These are phyloP conservation scores for Spongiforma sp. DNA, from an alignment of 1,284 basidiomycete genomes.

Conservation along the genomic window DNA sequence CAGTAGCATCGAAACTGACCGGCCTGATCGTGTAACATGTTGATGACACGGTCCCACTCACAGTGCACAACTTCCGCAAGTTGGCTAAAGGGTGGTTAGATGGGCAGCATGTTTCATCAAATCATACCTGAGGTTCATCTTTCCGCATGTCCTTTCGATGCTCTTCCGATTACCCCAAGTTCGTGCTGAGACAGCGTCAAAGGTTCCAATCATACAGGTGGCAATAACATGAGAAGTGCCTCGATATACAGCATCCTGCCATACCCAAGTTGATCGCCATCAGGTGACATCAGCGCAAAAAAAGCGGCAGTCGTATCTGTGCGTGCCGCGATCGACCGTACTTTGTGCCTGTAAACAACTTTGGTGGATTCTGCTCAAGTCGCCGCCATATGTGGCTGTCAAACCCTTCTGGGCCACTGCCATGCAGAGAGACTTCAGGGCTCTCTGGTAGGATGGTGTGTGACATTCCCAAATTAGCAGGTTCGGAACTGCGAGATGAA, in stretches of 20 bases:
- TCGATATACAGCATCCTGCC: conserved; percentile 65
- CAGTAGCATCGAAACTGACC: no score
- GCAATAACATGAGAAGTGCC: conserved; percentile 60
- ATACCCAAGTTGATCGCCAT: conserved; percentile 74
- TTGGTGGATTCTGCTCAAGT: conserved; percentile 45
- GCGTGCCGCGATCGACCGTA: conserved; percentile 39
- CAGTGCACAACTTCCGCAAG: no score
- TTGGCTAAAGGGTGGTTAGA: no score
- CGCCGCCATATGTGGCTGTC: conserved; percentile 60
- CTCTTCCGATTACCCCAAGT: conserved; percentile 67
- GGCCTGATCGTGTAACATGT: no score
- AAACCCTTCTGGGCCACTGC: conserved; percentile 69
- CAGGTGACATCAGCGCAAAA: conserved; percentile 62
- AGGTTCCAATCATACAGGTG: conserved; percentile 44
- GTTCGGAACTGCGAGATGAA: not conserved
- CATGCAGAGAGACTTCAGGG: conserved; percentile 71
- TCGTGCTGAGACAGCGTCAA: conserved; percentile 45
- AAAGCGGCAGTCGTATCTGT: conserved; percentile 44
- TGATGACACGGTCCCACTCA: no score
- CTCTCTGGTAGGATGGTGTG: no score
- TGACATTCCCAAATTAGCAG: not conserved
- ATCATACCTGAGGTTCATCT: no score
- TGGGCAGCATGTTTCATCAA: no score
- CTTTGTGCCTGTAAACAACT: conserved; percentile 61
- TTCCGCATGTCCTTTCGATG: no score